Conservation (phyloP, 352 stramenopile species). For the Phytophthora hibernalis region DNA sequence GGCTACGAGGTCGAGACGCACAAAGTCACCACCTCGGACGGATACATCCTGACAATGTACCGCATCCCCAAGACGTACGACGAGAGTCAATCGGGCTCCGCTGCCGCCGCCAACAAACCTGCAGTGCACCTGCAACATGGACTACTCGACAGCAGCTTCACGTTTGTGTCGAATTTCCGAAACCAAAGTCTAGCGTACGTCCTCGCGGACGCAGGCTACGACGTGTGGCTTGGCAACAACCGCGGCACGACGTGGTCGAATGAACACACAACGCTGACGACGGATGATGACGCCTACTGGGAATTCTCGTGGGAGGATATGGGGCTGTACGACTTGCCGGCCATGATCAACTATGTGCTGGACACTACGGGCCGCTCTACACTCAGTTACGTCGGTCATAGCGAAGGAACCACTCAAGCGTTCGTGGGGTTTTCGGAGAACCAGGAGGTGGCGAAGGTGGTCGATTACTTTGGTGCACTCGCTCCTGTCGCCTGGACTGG, state of each 20-base stretch:
- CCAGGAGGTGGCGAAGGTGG: conserved; percentile 55
- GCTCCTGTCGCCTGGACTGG: conserved; percentile 49
- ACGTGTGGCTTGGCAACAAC: conserved; percentile 73
- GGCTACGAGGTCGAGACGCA: conserved; percentile 59
- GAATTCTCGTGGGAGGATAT: conserved; percentile 62
- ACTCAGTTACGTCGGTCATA: conserved; percentile 63
- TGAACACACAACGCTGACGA: conserved; percentile 44
- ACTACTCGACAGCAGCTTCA: conserved; percentile 59
- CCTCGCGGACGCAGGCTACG: conserved; percentile 57
- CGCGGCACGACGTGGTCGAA: conserved; percentile 62
- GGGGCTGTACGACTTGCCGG: conserved; percentile 53
- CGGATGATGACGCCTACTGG: conserved; percentile 50
- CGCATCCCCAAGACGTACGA: conserved; percentile 54
- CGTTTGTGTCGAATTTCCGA: conserved; percentile 57
- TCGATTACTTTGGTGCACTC: conserved; percentile 58
- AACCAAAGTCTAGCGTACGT: conserved; percentile 60
- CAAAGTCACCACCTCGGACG: conserved; percentile 52
- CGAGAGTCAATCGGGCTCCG: conserved; percentile 40
- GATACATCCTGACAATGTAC: conserved; percentile 68
- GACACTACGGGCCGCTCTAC: conserved; percentile 39
- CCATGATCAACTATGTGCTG: conserved; percentile 60
- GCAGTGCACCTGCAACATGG: conserved; percentile 59
- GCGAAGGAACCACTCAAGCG: conserved; percentile 60
- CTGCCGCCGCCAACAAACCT: conserved; percentile 44
- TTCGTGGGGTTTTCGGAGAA: conserved; percentile 57